Evolutionary conservation across 164 flowering plant species (phyloP), one percentile per base, ranked within the genome.

Genomic region (Amborella trichopoda): DNA sequence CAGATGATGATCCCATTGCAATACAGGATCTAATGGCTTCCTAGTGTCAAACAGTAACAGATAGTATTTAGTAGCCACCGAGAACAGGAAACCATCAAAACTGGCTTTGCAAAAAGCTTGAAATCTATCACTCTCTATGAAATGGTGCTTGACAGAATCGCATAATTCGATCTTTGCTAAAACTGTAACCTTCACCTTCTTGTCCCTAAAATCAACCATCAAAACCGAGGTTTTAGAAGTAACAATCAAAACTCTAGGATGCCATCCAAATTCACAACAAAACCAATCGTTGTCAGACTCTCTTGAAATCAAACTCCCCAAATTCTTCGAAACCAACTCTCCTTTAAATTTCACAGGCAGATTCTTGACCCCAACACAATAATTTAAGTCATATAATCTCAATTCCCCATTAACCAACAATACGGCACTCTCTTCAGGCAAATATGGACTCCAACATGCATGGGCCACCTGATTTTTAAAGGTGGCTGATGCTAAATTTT

Each of bases 401-500:
- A 86, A 47, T 5, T 57, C 69, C 23, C 98, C 95, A 46, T 25
- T 73, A 30, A 79, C 77, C 41, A 85, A 59, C 60, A 85, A 52
- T 22, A 85, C 79, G 44, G 66, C 42, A 58, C 94, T 53, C 58
- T 80, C 85, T 36, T 69, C 76, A 0, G 46, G 53, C 50, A 85
- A 24, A 67, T 83, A 82, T 0, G 75, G 81, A 59, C 68, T 83
- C 94, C 88, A 85, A 67, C 91, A 76, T 53, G 81, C 78, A 58
- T 67, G 51, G n/a, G 52, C 69, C 56, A 89, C 63, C 5, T 58
- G 40, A 39, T 30, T 34, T 54, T 53, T 45, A 40, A 83, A 79
- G 11, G 37, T 24, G 40, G 70, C 75, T 13, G 46, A 40, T 26
- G 75, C 74, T 28, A 76, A 24, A 50, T 59, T 52, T 40, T 59